Evolutionary conservation across 805 yeast genomes (phyloP), one percentile per base, ranked within the genome.

Genomic region (Lipomyces yamadae): DNA sequence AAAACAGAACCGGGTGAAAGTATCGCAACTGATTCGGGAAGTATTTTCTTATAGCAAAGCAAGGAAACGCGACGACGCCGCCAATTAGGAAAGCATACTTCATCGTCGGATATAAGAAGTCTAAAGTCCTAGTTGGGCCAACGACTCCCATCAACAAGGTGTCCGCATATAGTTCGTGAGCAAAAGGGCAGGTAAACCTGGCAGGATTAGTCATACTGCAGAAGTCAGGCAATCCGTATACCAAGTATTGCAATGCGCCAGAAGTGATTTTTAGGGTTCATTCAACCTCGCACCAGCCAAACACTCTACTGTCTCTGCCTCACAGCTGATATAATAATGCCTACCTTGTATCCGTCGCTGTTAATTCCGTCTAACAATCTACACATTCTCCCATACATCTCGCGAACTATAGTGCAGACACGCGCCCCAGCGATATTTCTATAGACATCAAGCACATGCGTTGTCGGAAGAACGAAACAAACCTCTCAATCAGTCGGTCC

Each of bases 1-100:
- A 79, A 72, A 89, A 82, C 61, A 91, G 88, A 10, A 88, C 87
- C 0, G 92, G 91, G 67, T 87, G 88, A 70, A 87, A 77, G 70
- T 82, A 81, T 69, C 74, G 76, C 53, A 80, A 75, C 68, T 78
- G 70, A 18, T 35, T 59, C 48, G 45, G 15, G 33, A 54, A 57
- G n/a, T 24, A 13, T 2, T 39, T 30, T 11, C 58, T 24, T 6
- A 57, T 1, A 7, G 76, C 50, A 80, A 80, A 82, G 56, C 77
- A 77, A 10, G 81, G 78, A 0, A 82, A 10, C 0, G 86, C 83
- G 24, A 82, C 64, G 65, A 81, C 66, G 7, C 83, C 83, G 18
- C 92, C 92, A 30, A 86, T 71, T 30, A 86, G 72, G 75, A 88
- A 86, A 68, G 88, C 84, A 81, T 84, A 86, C 72, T 86, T 80